Evolutionary conservation across 495 filamentous ascomycete genomes (phyloP).

Genomic region (Lichenothelia convexa): DNA sequence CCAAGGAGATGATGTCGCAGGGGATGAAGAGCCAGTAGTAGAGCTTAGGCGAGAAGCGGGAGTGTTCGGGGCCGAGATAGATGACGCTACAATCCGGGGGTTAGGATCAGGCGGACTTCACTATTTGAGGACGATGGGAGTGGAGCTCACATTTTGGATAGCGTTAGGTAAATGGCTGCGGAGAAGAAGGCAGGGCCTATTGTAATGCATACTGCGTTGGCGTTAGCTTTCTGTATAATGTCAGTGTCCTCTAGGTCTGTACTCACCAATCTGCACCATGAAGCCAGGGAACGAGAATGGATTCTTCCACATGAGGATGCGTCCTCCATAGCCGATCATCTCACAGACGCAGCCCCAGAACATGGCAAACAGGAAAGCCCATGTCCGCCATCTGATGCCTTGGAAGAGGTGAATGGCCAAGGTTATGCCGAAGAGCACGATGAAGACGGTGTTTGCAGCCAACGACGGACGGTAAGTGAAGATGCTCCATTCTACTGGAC

Average conservation of each 20-base stretch:
- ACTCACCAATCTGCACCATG: conserved; percentile 17
- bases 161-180: conserved; percentile 41
- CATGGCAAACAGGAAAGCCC: conserved; percentile 24
- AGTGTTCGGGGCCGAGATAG: conserved; percentile 28
- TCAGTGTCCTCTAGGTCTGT: conserved; percentile 3
- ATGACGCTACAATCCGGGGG: conserved; percentile 19
- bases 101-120: not conserved
- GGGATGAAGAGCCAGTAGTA: conserved; percentile 14
- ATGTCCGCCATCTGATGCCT: conserved; percentile 14
- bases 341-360: conserved; percentile 20
- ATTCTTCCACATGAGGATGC: conserved; percentile 19
- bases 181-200: conserved; percentile 38
- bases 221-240: conserved; percentile 23
- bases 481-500: not conserved
- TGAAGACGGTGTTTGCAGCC: conserved; percentile 1
- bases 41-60: conserved; percentile 24
- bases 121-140: not conserved
- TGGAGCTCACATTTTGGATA: conserved; percentile 21
- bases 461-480: conserved; percentile 2
- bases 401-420: not conserved
- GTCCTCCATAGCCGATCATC: conserved; percentile 26
- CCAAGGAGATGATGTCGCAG: conserved; percentile 11
- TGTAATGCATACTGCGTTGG: conserved; percentile 29
- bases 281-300: conserved; percentile 22
- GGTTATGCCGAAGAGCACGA: conserved; percentile 1